These are phyloP conservation scores for Acer yangbiense DNA, from an alignment of 345 rosid genomes.

Conservation along the genomic window DNA sequence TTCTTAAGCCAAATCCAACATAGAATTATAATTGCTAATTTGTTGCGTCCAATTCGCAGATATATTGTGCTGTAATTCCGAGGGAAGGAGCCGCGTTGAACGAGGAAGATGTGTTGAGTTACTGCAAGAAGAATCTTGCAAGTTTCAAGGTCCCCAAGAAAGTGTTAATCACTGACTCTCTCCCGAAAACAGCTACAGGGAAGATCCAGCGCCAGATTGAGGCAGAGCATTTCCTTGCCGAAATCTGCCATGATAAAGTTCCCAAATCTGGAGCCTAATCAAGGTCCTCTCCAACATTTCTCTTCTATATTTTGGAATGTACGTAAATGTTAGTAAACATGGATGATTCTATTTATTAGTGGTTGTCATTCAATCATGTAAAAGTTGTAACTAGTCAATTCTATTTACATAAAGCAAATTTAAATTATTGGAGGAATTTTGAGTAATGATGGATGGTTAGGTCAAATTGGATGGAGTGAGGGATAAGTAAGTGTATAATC, in stretches of 20 bases:
- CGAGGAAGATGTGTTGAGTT: constrained; percentile 56
- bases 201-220: constrained; percentile 71
- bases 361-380: neutral
- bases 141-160: constrained; percentile 82
- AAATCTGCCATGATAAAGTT: constrained; percentile 41
- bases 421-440: neutral
- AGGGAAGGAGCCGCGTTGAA: constrained; percentile 60
- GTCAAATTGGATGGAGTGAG: neutral
- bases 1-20: neutral
- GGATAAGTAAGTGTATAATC: neutral
- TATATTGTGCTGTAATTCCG: constrained; percentile 86
- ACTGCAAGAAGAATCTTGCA: constrained; percentile 80
- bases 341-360: neutral
- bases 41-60: constrained; percentile 36
- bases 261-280: constrained; percentile 47
- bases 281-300: neutral
- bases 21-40: neutral
- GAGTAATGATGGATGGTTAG: neutral
- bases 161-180: constrained; percentile 51
- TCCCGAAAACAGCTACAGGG: constrained; percentile 66
- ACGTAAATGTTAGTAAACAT: too few relatives aligned
- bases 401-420: neutral
- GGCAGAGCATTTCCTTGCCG: constrained; percentile 67
- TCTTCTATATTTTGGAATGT: too few relatives aligned
- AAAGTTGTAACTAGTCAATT: neutral